Percentiles rank a stretch among this genome's conserved stretches.
Conservation (phyloP, 1,139 yeast species). For the Pneumocystis canis region DNA sequence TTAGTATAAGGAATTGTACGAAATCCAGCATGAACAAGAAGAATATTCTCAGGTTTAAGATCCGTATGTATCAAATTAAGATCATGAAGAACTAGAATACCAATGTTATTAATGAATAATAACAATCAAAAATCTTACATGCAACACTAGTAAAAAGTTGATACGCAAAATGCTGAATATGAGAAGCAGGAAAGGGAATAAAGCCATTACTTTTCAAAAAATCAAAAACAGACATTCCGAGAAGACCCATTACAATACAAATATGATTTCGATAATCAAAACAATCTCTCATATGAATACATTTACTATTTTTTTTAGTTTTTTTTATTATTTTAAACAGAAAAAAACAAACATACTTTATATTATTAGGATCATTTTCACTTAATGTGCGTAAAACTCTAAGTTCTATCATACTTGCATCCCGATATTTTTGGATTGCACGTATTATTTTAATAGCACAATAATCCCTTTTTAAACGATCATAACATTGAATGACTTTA, state of each 20-base stretch:
- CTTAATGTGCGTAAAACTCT: slow-evolving; percentile 70
- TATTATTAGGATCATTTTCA: slow-evolving; percentile 49
- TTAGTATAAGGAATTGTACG: slow-evolving; percentile 11
- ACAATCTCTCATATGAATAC: slow-evolving; percentile 69
- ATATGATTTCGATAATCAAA: slow-evolving; percentile 90
- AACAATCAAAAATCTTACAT: slow-evolving; percentile 20
- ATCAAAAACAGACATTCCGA: slow-evolving; percentile 76
- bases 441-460: slow-evolving; percentile 84
- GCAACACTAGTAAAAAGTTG: slow-evolving; percentile 79
- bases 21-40: slow-evolving; percentile 33
- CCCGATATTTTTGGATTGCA: slow-evolving; percentile 33
- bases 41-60: slow-evolving; percentile 83
- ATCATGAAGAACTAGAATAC: slow-evolving; percentile 47
- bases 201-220: slow-evolving; percentile 58
- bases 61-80: slow-evolving; percentile 87
- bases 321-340: neutral
- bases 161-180: slow-evolving; percentile 75
- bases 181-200: slow-evolving; percentile 62
- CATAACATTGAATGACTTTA: slow-evolving; percentile 52
- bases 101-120: too few species aligned
- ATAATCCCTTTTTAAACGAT: slow-evolving; percentile 38
- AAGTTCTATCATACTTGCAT: slow-evolving; percentile 34
- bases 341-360: slow-evolving; percentile 25
- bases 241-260: slow-evolving; percentile 78
- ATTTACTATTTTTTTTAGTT: slow-evolving; percentile 5